Evolutionary conservation across 2,329 filamentous ascomycete genomes (phyloP), one percentile per base, ranked within the genome.

Genomic region (Pestalotiopsis sp.): DNA sequence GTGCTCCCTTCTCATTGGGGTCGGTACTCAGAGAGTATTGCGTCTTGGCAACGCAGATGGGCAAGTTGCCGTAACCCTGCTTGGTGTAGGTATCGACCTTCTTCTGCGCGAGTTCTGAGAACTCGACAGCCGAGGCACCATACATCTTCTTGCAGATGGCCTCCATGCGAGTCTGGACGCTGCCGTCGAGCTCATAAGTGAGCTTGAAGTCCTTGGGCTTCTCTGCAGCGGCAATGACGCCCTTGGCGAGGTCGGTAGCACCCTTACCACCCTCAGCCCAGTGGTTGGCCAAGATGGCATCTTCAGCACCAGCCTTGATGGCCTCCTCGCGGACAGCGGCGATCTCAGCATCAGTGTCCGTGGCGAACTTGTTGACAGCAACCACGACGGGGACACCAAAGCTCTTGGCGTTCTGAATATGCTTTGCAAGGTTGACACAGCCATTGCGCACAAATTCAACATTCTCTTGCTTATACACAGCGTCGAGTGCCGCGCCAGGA

Each of bases 21-120:
- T 99, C 94, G 81, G 98, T 95, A 69, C 92, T 96, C 63, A 99
- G 87, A 41, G 93, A 97, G 85, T 99, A 99, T 81, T 99, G 96
- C 14, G 96, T 99, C 90, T 99, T 99, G 71, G 96, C 96, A 72
- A 98, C 89, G 80, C 96, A 99, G 77, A 98, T 97, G 45, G 96
- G 96, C 72, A 99, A 85, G 80, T 97, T 94, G 25, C 92, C 92
- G 76, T 95, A 97, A 60, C 96, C 96, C 81, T 98, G 96, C 78
- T 90, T 90, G 39, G 93, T 95, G 82, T 98, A 99, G 7, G 91
- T 95, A 78, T 98, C 95, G 72, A 98, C 92, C 89, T 99, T 98
- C 84, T 94, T 93, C 84, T 97, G 94, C 0, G 96, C 96, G 65
- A 96, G 87, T 80, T 97, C 94, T 79, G 93, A 97, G 82, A 99